Conservation (phyloP, 805 yeast species). For the Hanseniaspora thailandica region DNA sequence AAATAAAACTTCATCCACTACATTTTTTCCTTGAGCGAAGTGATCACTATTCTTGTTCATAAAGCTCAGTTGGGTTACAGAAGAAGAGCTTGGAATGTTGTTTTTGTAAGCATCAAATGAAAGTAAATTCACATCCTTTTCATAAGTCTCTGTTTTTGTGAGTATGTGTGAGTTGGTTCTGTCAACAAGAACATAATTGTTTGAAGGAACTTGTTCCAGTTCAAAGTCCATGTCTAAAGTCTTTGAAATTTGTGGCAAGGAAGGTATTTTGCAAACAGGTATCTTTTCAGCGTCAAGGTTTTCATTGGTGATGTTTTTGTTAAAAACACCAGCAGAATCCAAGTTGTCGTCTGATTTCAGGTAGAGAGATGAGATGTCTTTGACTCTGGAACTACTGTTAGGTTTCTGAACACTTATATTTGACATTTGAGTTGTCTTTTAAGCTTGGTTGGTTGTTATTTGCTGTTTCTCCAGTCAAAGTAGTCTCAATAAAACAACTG, state of each 20-base stretch:
- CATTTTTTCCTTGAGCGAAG: not conserved
- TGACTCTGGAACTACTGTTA: not conserved
- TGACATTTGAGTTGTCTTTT: not conserved
- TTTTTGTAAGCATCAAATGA: slow-evolving; percentile 6
- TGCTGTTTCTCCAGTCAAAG: no score
- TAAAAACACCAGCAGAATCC: not conserved
- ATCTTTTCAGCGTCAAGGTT: not conserved
- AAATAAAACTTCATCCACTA: not conserved
- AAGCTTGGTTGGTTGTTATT: no score
- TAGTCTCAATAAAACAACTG: no score
- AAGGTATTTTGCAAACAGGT: not conserved
- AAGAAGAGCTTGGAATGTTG: not conserved
- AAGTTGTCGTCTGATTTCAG: not conserved
- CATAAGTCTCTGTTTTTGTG: not conserved
- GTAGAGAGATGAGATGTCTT: not conserved
- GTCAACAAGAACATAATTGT: not conserved
- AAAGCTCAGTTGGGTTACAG: not conserved
- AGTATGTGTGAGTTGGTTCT: not conserved
- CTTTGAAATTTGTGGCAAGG: not conserved
- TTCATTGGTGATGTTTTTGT: not conserved
- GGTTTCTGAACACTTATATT: not conserved
- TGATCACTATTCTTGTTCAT: not conserved
- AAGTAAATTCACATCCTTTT: not conserved
- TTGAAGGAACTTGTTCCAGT: not conserved
- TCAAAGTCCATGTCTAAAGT: not conserved